A percentile compares a stretch with the other conserved stretches of the same genome.
Conservation (phyloP, 2,329 filamentous ascomycete genomes). For the Lecanicillium sp. region DNA sequence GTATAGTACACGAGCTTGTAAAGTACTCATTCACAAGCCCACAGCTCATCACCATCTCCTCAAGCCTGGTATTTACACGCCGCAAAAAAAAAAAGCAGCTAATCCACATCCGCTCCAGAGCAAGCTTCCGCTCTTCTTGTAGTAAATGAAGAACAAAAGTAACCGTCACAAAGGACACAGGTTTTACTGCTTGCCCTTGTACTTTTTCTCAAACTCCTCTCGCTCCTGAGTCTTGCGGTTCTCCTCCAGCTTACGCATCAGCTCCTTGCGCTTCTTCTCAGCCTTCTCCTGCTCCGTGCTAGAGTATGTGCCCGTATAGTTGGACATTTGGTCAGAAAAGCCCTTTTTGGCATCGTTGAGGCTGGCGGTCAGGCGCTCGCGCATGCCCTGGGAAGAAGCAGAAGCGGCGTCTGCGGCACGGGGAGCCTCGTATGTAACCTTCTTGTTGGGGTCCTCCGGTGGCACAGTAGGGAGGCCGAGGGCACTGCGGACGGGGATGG, state of each 20-base stretch:
- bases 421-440: constrained; percentile 26
- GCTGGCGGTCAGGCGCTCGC: constrained; percentile 23
- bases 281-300: constrained; percentile 24
- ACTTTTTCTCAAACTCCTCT: constrained; percentile 32
- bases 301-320: constrained; percentile 24
- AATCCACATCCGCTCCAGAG: too few relatives aligned
- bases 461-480: constrained; percentile 28
- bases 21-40: too few relatives aligned
- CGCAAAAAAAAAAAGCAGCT: too few relatives aligned
- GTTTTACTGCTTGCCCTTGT: constrained; percentile 23
- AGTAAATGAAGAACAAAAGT: too few relatives aligned
- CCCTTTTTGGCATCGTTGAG: constrained; percentile 30
- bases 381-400: constrained; percentile 16
- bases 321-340: constrained; percentile 23
- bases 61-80: constrained; percentile 5
- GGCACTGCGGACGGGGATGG: constrained; percentile 27
- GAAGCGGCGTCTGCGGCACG: constrained; percentile 16
- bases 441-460: constrained; percentile 12
- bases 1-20: too few relatives aligned
- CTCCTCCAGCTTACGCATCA: constrained; percentile 25
- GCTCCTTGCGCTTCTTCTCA: constrained; percentile 25
- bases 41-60: too few relatives aligned
- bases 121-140: too few relatives aligned
- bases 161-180: neutral
- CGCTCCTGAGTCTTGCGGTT: constrained; percentile 26